Conservation (phyloP, 208 protist species). For the Trypanosoma vivax region DNA sequence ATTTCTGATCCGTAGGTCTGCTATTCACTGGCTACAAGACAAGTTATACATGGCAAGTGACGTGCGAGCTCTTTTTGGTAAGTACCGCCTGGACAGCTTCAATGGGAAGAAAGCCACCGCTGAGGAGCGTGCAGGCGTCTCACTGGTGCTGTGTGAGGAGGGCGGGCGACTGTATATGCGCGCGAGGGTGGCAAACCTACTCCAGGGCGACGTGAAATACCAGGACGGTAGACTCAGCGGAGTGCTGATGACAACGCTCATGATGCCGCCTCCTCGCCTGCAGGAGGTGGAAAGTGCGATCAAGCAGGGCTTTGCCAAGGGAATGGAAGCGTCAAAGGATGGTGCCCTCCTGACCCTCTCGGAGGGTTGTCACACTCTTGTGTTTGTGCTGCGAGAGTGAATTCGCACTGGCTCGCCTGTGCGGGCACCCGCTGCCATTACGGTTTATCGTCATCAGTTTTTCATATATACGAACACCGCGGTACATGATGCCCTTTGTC, state of each 20-base stretch:
- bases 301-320: conserved; percentile 20
- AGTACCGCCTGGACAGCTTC: conserved; percentile 5
- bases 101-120: background rate
- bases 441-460: background rate
- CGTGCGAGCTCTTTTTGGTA: background rate
- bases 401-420: background rate
- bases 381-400: conserved; percentile 9
- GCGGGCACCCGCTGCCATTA: background rate
- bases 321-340: conserved; percentile 18
- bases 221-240: conserved; percentile 28
- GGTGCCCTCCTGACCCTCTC: conserved; percentile 20
- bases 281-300: conserved; percentile 31
- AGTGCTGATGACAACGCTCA: conserved; percentile 20
- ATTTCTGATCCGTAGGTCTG: no score
- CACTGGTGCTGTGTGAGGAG: background rate
- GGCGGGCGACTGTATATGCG: background rate
- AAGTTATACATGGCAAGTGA: background rate
- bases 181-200: conserved; percentile 1
- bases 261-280: conserved; percentile 25
- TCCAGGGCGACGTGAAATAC: conserved; percentile 15
- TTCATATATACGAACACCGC: no score
- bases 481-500: no score
- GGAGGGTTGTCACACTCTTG: conserved; percentile 15
- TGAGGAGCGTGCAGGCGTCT: background rate
- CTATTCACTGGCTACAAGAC: background rate